These are phyloP conservation scores for Pythium rhizo-oryzae DNA, from an alignment of 352 stramenopile genomes.

Conservation along the genomic window DNA sequence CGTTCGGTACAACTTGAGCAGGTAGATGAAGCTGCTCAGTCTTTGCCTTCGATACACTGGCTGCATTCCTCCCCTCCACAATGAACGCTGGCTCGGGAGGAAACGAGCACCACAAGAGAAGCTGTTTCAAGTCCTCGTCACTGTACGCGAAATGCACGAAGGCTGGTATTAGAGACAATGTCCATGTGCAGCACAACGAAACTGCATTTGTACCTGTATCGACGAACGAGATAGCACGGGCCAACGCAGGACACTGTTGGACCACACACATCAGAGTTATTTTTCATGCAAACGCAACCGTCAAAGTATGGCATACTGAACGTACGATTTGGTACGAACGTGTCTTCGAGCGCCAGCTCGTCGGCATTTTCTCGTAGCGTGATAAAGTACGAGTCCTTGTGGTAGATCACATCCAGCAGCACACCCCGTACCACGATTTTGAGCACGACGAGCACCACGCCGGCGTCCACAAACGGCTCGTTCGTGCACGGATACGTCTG, in stretches of 20 bases:
- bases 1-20: neutral
- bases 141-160: conserved; percentile 18
- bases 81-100: conserved; percentile 15
- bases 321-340: conserved; percentile 59
- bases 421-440: conserved; percentile 70
- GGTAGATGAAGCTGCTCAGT: conserved; percentile 16
- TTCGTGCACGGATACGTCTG: conserved; percentile 56
- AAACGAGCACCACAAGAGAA: conserved; percentile 64
- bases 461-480: conserved; percentile 34
- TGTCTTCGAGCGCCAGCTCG: conserved; percentile 63
- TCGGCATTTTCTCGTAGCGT: conserved; percentile 54
- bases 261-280: neutral
- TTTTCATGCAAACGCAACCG: neutral
- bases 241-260: conserved; percentile 46
- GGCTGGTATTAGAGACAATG: too few species aligned
- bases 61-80: neutral
- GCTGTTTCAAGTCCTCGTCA: conserved; percentile 61
- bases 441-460: conserved; percentile 62
- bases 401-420: conserved; percentile 64
- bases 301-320: neutral
- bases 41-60: neutral
- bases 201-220: conserved; percentile 43
- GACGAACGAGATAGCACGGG: conserved; percentile 56
- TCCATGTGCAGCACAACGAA: neutral
- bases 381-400: conserved; percentile 63